Percentiles rank a stretch among this genome's conserved stretches.
phyloP scores from a whole-genome alignment of 2,329 filamentous ascomycete genomes.

The Cladosporium sp. region DNA sequence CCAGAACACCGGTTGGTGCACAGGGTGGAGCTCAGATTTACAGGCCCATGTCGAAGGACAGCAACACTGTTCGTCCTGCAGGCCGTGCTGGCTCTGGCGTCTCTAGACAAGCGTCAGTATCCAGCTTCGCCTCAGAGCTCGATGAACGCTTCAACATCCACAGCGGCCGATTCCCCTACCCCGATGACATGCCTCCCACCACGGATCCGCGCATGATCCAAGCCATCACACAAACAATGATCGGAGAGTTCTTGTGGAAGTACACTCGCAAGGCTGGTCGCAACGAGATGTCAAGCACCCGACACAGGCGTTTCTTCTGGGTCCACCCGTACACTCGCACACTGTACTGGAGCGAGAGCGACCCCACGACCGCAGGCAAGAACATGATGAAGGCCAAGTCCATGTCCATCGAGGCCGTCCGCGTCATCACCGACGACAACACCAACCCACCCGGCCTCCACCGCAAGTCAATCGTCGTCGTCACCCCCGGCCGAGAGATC shows the following conservation, averaged over 20 bases:
- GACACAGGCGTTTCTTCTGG: slow-evolving; percentile 97
- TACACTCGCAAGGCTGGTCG: slow-evolving; percentile 94
- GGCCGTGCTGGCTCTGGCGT: slow-evolving; percentile 33
- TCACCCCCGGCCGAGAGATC: slow-evolving; percentile 80
- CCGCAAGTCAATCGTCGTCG: slow-evolving; percentile 83
- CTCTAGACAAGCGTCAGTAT: slow-evolving; percentile 72
- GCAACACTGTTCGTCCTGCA: slow-evolving; percentile 53
- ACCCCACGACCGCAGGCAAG: slow-evolving; percentile 73
- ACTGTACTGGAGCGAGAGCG: slow-evolving; percentile 90
- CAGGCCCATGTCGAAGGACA: slow-evolving; percentile 28
- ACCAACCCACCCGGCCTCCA: slow-evolving; percentile 91
- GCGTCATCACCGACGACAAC: slow-evolving; percentile 90
- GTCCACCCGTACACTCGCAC: slow-evolving; percentile 96
- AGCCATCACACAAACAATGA: slow-evolving; percentile 99
- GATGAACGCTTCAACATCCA: slow-evolving; percentile 83
- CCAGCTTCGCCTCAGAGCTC: slow-evolving; percentile 90
- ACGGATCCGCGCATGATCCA: slow-evolving; percentile 98
- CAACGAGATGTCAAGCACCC: slow-evolving; percentile 77
- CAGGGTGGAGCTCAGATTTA: slow-evolving; percentile 16
- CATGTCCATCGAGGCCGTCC: slow-evolving; percentile 85
- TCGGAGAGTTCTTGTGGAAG: slow-evolving; percentile 98
- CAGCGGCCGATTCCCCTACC: slow-evolving; percentile 45
- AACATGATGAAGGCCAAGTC: slow-evolving; percentile 77
- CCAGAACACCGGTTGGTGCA: slow-evolving; percentile 23
- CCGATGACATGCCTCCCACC: slow-evolving; percentile 55